Percentiles rank a stretch among this genome's conserved stretches.
phyloP scores from a whole-genome alignment of 2,329 filamentous ascomycete genomes.

The Sporothrix pallida region DNA sequence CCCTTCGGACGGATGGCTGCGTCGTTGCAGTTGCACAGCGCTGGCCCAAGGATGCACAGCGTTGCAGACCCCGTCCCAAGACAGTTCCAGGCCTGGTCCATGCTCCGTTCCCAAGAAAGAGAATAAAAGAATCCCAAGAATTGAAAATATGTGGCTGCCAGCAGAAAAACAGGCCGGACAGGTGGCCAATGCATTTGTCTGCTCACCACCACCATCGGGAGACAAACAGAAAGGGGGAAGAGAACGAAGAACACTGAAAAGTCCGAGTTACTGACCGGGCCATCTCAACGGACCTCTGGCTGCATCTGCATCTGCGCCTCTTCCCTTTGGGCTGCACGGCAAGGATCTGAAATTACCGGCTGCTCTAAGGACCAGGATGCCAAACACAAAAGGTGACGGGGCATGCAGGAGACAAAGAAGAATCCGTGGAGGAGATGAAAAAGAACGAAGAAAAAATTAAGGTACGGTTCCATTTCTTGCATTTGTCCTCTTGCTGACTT shows the following conservation, averaged over 20 bases:
- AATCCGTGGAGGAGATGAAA: not conserved
- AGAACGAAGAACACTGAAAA: not conserved
- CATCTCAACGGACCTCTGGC: conserved; percentile 4
- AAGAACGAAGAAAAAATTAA: not conserved
- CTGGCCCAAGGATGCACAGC: not conserved
- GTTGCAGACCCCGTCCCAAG: not conserved
- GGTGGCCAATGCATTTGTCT: not conserved
- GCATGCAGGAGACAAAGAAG: not conserved
- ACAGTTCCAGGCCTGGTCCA: conserved; percentile 19
- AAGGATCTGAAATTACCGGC: conserved; percentile 30
- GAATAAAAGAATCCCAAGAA: not conserved
- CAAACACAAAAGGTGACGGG: conserved; percentile 24
- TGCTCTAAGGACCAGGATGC: conserved; percentile 17
- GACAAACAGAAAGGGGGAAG: not conserved
- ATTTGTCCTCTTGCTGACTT: conserved; percentile 5
- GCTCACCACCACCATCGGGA: not conserved
- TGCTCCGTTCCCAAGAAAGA: conserved; percentile 5
- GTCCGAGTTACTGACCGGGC: not conserved
- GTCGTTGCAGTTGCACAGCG: conserved; percentile 2
- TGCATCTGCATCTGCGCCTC: conserved; percentile 13
- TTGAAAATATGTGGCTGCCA: not conserved
- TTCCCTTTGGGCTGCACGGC: not conserved
- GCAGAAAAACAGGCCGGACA: not conserved
- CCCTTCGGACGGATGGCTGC: conserved; percentile 16
- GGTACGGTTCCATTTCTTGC: not conserved